Evolutionary conservation across 2,329 filamentous ascomycete species (phyloP).

Genomic region (Blastomyces gilchristii): DNA sequence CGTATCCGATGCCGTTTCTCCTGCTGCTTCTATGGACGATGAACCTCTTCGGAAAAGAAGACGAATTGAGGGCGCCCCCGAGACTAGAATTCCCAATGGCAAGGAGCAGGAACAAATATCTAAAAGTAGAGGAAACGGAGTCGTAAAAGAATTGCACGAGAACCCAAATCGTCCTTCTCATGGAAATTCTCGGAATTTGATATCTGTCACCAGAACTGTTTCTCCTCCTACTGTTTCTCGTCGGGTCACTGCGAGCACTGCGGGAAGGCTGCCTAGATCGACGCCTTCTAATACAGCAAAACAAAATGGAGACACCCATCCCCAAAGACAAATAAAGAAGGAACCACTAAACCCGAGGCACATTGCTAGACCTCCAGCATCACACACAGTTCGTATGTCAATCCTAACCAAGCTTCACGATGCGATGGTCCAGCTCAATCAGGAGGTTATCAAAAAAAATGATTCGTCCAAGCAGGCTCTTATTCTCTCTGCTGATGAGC

Average conservation of each 20-base stretch:
- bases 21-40: conserved; percentile 6
- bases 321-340: conserved; percentile 25
- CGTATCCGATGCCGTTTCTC: not conserved
- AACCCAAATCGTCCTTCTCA: conserved; percentile 10
- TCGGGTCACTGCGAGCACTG: conserved; percentile 4
- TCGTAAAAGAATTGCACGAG: conserved; percentile 1
- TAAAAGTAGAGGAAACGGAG: not conserved
- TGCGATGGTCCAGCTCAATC: conserved; percentile 34
- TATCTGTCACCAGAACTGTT: conserved; percentile 20
- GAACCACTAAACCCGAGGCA: conserved; percentile 39
- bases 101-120: not conserved
- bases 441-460: conserved; percentile 27
- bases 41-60: conserved; percentile 26
- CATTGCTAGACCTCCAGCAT: conserved; percentile 34
- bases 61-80: conserved; percentile 8
- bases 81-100: not conserved
- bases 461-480: conserved; percentile 24
- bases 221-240: conserved; percentile 23
- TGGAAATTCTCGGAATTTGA: conserved; percentile 14
- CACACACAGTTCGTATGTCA: conserved; percentile 32
- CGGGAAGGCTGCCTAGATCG: not conserved
- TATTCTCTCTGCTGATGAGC: conserved; percentile 34
- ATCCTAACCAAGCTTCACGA: conserved; percentile 38
- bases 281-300: not conserved
- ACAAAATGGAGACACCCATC: not conserved